Conservation (phyloP, 1,284 basidiomycete genomes). For the Irpex sp. region DNA sequence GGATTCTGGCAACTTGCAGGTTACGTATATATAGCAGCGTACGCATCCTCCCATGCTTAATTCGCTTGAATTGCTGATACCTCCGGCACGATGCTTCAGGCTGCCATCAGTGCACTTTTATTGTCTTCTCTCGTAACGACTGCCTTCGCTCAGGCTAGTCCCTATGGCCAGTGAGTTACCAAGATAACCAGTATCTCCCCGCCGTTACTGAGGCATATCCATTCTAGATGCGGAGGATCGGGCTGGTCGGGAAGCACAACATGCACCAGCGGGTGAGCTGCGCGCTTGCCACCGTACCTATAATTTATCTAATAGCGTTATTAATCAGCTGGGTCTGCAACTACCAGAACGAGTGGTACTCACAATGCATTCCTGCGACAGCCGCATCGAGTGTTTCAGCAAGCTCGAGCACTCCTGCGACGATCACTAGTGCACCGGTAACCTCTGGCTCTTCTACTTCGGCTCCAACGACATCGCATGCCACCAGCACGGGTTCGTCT, state of each 20-base stretch:
- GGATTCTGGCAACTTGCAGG: background rate
- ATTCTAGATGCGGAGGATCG: slow-evolving; percentile 28
- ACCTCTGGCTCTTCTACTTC: slow-evolving; percentile 6
- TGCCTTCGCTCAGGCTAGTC: background rate
- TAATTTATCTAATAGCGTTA: background rate
- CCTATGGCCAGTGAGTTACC: slow-evolving; percentile 1
- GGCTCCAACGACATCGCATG: slow-evolving; percentile 8
- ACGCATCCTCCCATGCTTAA: background rate
- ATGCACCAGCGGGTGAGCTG: slow-evolving; percentile 28
- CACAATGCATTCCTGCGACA: slow-evolving; percentile 32
- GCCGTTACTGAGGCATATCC: too few relatives aligned
- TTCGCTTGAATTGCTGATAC: too few relatives aligned
- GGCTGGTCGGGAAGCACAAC: slow-evolving; percentile 30
- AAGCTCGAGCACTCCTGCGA: slow-evolving; percentile 13
- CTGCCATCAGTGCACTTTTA: background rate
- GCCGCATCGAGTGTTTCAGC: background rate
- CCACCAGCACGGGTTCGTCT: background rate
- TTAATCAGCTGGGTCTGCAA: slow-evolving; percentile 28
- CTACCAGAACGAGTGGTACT: slow-evolving; percentile 30
- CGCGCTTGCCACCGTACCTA: background rate
- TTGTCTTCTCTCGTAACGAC: background rate
- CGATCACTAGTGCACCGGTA: slow-evolving; percentile 12
- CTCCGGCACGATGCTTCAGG: background rate
- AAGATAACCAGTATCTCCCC: background rate
- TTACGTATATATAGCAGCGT: background rate